phyloP scores from a whole-genome alignment of 176 grass and related monocot genomes.

The Carex pumila region DNA sequence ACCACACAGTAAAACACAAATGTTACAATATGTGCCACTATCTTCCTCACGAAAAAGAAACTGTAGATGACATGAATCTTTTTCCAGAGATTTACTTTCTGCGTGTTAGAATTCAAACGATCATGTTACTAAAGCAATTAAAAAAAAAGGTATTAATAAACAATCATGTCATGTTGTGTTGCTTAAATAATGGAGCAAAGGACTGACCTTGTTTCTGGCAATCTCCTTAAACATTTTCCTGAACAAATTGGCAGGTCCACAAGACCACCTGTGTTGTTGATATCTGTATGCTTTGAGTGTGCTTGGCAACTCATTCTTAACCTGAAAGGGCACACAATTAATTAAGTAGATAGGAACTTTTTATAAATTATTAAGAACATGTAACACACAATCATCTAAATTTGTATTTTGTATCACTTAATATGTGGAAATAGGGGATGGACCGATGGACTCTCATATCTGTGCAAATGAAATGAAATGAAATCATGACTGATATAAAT shows the following conservation, averaged over 20 bases:
- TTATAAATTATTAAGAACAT: not conserved
- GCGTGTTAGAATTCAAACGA: slow-evolving; percentile 19
- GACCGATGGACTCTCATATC: not conserved
- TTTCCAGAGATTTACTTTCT: slow-evolving; percentile 73
- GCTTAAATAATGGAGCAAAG: not conserved
- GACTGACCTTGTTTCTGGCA: slow-evolving; percentile 51
- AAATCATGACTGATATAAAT: not conserved
- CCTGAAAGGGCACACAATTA: slow-evolving; percentile 26
- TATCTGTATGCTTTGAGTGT: slow-evolving; percentile 63
- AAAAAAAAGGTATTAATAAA: not conserved
- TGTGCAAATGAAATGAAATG: not conserved
- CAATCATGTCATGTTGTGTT: not conserved
- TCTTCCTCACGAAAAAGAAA: slow-evolving; percentile 74
- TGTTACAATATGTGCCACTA: slow-evolving; percentile 62
- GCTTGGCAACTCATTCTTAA: slow-evolving; percentile 81
- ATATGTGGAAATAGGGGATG: not conserved
- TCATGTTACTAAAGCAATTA: slow-evolving; percentile 15
- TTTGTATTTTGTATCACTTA: not conserved
- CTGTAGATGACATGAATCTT: slow-evolving; percentile 77
- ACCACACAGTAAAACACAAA: slow-evolving; percentile 81
- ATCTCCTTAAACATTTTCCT: slow-evolving; percentile 83
- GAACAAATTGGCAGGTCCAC: slow-evolving; percentile 66
- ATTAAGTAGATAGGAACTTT: not conserved
- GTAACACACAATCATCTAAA: not conserved
- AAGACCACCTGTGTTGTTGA: slow-evolving; percentile 86